These are phyloP conservation scores for Aspergillus indologenus DNA, from an alignment of 495 filamentous ascomycete species.

Conservation along the genomic window DNA sequence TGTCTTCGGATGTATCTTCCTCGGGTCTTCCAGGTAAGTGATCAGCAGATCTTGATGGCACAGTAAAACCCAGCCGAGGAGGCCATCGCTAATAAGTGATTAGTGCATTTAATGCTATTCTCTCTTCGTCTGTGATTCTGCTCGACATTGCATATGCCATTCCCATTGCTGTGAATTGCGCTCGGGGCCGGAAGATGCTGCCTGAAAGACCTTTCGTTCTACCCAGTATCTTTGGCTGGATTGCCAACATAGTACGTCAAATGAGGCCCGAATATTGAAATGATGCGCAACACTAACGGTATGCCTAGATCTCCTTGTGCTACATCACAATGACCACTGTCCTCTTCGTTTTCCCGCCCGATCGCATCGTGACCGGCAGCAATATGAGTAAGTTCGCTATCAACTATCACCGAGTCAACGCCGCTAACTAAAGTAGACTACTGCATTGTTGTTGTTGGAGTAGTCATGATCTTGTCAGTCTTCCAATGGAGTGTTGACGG, in stretches of 20 bases:
- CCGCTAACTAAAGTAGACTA: conserved; percentile 49
- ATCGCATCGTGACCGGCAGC: conserved; percentile 58
- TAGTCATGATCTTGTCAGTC: conserved; percentile 61
- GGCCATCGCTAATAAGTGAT: conserved; percentile 2
- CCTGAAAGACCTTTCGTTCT: conserved; percentile 62
- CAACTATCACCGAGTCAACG: not conserved
- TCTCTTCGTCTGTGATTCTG: conserved; percentile 67
- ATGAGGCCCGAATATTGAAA: not conserved
- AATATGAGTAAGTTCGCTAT: conserved; percentile 61
- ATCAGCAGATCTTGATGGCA: not conserved
- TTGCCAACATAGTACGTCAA: conserved; percentile 38
- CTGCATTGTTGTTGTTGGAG: conserved; percentile 66
- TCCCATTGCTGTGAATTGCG: conserved; percentile 63
- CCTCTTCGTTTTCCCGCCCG: conserved; percentile 73
- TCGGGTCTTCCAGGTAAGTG: conserved; percentile 61
- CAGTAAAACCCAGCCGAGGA: no score
- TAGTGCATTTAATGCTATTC: conserved; percentile 60
- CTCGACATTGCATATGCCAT: conserved; percentile 72
- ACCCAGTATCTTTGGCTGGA: conserved; percentile 53
- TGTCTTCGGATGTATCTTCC: conserved; percentile 70
- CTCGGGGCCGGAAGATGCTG: conserved; percentile 62
- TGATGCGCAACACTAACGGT: not conserved
- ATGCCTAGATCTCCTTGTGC: conserved; percentile 54
- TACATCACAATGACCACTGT: conserved; percentile 69
- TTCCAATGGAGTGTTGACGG: conserved; percentile 73